Base-by-base conservation (phyloP, 768 basidiomycete genomes). In the Trametes cubensis region DNA sequence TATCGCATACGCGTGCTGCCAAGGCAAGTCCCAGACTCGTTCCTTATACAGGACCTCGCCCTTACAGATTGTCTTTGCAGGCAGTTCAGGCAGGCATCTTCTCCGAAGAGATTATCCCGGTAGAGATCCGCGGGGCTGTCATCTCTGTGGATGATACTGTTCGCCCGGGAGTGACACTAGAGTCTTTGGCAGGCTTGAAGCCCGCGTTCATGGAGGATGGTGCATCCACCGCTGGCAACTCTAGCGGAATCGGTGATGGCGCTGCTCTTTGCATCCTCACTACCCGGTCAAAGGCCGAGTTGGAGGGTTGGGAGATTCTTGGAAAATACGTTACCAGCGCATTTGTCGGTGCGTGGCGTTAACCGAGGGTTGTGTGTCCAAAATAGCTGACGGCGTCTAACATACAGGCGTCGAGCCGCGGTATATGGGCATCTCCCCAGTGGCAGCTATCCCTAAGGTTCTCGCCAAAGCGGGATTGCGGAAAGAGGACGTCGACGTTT, bases 241-340 rank as follows among this genome's bases (percentile, higher is more conserved):
- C 92, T 0, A 92, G 91, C 63, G 91, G 91, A 11, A 79, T 98
- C 17, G 95, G 95, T 2, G 96, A 99, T 70, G 96, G 97, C 41
- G 96, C 94, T 15, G 95, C 91, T 1, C 72, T 95, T 14, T 87
- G 89, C 58, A 81, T 97, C 49, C 74, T 97, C 64, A 92, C 91
- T 3, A 88, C 91, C n/a, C 80, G 95, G 48, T 83, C 82, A 59
- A 81, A 84, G 50, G 95, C 95, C 2, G 81, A 89, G 74, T 79
- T 80, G 63, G 86, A 92, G 55, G 90, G 89, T 20, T 81, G 94
- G 81, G 80, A 86, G 18, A 83, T 97, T 58, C 61, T 96, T 20
- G 95, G 84, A 20, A 96, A 95, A 76, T 95, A 86, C 77, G 86
- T 94, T 30, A 83, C 85, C 42, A 85, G 84, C 53, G 78, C 89